These are phyloP conservation scores for Leucosporidium scottii DNA, from an alignment of 768 basidiomycete species.

Conservation along the genomic window DNA sequence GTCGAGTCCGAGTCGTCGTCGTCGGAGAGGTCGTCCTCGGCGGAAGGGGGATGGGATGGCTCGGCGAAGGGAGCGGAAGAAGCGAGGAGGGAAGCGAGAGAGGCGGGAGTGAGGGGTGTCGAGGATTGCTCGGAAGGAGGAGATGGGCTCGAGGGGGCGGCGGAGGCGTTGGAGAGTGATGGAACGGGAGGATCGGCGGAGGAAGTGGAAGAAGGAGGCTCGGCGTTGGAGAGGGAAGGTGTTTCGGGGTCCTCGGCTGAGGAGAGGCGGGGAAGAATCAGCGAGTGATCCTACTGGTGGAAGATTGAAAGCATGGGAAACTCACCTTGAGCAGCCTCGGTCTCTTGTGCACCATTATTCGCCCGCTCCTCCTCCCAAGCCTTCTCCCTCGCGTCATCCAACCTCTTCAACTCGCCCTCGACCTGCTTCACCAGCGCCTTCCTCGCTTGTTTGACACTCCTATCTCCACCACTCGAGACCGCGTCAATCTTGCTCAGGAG, in stretches of 20 bases:
- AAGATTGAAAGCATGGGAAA: not conserved
- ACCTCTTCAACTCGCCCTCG: conserved; percentile 15
- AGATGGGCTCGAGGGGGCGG: not conserved
- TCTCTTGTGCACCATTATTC: not conserved
- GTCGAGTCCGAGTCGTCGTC: not conserved
- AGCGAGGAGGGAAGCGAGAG: not conserved
- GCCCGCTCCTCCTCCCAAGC: not conserved
- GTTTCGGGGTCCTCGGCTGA: not conserved
- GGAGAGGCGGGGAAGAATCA: not conserved
- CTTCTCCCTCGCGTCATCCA: conserved; percentile 21
- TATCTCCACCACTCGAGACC: conserved; percentile 14
- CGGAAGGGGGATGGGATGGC: not conserved
- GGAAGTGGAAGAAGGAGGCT: not conserved
- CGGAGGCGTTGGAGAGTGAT: not conserved
- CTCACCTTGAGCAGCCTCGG: not conserved
- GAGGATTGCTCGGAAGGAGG: not conserved
- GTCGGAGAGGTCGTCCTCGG: not conserved
- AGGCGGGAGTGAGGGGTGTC: not conserved
- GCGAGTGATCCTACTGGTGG: not conserved
- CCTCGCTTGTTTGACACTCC: conserved; percentile 18
- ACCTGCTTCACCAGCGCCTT: conserved; percentile 20
- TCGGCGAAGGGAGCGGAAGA: not conserved
- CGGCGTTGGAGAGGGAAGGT: not conserved
- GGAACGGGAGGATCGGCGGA: not conserved
- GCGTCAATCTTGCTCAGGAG: conserved; percentile 25